Evolutionary conservation across 805 yeast species (phyloP).

Genomic region (Middelhovenomyces tepae): DNA sequence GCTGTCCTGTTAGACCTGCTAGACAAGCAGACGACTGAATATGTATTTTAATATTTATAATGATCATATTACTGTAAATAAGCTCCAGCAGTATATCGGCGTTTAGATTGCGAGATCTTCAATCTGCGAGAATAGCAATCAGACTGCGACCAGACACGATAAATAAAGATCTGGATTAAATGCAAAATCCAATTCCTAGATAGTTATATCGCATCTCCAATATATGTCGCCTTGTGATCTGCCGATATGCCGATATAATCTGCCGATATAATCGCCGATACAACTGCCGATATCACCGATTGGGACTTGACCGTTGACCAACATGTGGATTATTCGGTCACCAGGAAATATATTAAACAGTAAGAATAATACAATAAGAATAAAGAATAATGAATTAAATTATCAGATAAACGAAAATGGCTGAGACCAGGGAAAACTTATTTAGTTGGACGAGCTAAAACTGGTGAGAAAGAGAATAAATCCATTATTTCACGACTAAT

Average conservation of each 20-base stretch:
- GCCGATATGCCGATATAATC: neutral
- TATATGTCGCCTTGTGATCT: neutral
- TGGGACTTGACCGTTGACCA: neutral
- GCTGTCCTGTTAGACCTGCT: neutral
- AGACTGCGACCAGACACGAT: no score
- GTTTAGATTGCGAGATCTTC: no score
- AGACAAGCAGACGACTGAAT: no score
- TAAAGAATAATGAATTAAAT: neutral
- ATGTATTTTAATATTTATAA: no score
- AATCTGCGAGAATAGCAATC: no score
- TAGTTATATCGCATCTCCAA: no score
- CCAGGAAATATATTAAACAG: slow-evolving; percentile 8
- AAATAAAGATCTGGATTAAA: no score
- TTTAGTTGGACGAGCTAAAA: slow-evolving; percentile 18
- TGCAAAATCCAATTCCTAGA: no score
- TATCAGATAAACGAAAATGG: slow-evolving; percentile 15
- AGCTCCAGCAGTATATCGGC: no score
- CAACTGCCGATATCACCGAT: neutral
- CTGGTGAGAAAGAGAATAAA: neutral
- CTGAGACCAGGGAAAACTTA: slow-evolving; percentile 20
- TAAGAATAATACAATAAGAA: neutral
- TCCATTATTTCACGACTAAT: neutral
- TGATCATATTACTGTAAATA: no score
- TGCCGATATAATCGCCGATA: neutral
- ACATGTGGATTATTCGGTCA: slow-evolving; percentile 14